Evolutionary conservation across 2,329 filamentous ascomycete genomes (phyloP), one percentile per base, ranked within the genome.

Genomic region (Aspergillus brasiliensis): DNA sequence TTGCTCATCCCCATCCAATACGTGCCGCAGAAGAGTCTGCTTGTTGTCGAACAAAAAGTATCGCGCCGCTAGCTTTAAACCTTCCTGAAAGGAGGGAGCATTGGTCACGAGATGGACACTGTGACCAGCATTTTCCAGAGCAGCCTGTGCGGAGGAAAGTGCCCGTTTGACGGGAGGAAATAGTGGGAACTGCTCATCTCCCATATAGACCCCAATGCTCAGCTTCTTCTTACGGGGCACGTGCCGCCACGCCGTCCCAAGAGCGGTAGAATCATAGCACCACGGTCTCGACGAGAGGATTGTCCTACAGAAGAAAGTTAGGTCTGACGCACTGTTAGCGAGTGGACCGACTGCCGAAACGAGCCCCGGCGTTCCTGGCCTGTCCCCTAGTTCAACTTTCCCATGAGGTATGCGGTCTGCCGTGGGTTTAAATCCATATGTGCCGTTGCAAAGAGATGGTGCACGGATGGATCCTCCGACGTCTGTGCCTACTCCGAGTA

Each of bases 401-500:
- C 69, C 69, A 38, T 67, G 73, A 0, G 73, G 73, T 25, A 76
- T 65, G 2, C 74, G 72, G 17, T 64, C 51, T 3, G 54, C 56
- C 5, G 72, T 73, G 15, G 75, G 75, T 46, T 75, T 76, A 62
- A 77, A 74, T 3, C 73, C 74, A 51, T 75, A 77, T 1, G 71
- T 63, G 0, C 74, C 74, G 44, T 70, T 73, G 60, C 71, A 75
- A 3, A 75, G 62, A 2, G 73, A 62, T 0, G 75, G 75, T n/a
- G 75, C 75, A 17, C 75, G 72, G 52, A 76, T 72, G 6, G 73
- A 75, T 7, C 74, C 74, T 2, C 65, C 75, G 23, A 77, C 69
- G 60, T 78, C 75, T 3, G 74, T 75, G 0, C 74, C 75, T 1
- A 76, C 67, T 3, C 75, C 75, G 0, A 77, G 51, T 5, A 72